Evolutionary conservation across 1,139 yeast genomes (phyloP).

Genomic region (Zhuliangozyma parablackwelliae): DNA sequence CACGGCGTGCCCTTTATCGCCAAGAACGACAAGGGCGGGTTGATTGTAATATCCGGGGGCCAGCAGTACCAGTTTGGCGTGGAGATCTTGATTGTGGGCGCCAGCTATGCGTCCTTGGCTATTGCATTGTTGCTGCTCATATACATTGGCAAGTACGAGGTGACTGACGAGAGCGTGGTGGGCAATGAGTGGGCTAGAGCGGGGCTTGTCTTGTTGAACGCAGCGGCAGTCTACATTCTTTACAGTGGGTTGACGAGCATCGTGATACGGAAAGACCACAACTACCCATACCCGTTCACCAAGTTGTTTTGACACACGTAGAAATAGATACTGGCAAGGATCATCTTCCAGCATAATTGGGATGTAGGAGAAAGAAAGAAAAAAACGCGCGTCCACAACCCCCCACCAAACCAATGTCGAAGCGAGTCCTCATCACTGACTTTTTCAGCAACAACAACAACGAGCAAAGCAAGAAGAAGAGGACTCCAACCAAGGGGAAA

Average conservation of each 20-base stretch:
- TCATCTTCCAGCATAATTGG: too few species aligned
- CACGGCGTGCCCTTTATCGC: conserved; percentile 63
- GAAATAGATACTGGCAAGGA: background rate
- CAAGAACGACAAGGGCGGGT: conserved; percentile 38
- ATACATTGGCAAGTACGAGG: conserved; percentile 29
- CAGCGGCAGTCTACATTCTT: conserved; percentile 22
- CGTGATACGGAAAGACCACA: conserved; percentile 35
- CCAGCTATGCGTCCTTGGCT: conserved; percentile 44
- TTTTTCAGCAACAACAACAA: conserved; percentile 5
- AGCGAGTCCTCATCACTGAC: conserved; percentile 11
- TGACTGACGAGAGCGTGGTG: conserved; percentile 17
- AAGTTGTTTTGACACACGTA: conserved; percentile 23
- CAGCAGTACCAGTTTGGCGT: conserved; percentile 64
- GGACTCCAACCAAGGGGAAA: background rate
- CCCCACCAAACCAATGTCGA: conserved; percentile 5
- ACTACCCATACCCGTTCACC: conserved; percentile 35
- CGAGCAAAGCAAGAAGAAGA: conserved; percentile 1
- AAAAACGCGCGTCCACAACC: conserved; percentile 1
- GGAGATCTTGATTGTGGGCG: conserved; percentile 52
- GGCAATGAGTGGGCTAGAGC: conserved; percentile 14
- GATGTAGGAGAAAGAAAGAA: background rate
- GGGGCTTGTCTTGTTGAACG: conserved; percentile 16
- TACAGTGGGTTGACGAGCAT: conserved; percentile 39
- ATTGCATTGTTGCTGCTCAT: conserved; percentile 34
- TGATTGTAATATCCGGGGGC: conserved; percentile 61